Percentiles rank a stretch among this genome's conserved stretches.
phyloP scores from a whole-genome alignment of 192 early-diverging fungal species.

The Backusella sp. region DNA sequence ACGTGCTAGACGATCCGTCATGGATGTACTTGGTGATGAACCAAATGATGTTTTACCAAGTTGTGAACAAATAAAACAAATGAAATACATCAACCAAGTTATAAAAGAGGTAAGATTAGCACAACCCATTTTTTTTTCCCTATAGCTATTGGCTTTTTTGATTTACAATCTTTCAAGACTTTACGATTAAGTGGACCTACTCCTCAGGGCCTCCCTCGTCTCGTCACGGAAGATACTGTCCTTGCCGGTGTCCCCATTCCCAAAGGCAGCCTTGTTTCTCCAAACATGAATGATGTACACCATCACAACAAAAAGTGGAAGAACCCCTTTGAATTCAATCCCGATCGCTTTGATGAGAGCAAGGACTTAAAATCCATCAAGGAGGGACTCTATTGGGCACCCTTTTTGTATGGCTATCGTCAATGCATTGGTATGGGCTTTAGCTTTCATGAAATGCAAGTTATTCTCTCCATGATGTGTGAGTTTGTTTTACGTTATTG shows the following conservation, averaged over 20 bases:
- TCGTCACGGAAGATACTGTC: constrained; percentile 22
- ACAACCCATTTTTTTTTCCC: too few species aligned
- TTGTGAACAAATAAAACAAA: constrained; percentile 48
- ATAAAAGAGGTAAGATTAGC: constrained; percentile 43
- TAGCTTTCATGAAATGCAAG: constrained; percentile 52
- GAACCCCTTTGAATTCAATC: constrained; percentile 44
- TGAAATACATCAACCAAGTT: constrained; percentile 49
- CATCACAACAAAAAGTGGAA: constrained; percentile 30
- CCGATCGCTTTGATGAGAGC: constrained; percentile 44
- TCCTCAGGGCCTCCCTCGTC: background rate
- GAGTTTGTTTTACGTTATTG: constrained; percentile 13
- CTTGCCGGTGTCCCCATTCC: constrained; percentile 21
- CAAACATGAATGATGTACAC: constrained; percentile 15
- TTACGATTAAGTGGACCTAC: constrained; percentile 18
- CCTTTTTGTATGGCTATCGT: constrained; percentile 57
- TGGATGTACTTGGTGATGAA: constrained; percentile 50
- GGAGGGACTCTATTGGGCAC: constrained; percentile 34
- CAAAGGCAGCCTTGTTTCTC: constrained; percentile 10
- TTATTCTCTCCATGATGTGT: constrained; percentile 49
- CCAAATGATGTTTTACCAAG: constrained; percentile 48
- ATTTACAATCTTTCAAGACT: background rate
- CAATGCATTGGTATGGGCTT: constrained; percentile 68
- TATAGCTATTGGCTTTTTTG: background rate
- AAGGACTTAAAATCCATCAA: background rate
- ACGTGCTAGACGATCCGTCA: constrained; percentile 50